Conservation (phyloP, 2,329 filamentous ascomycete species). For the Neopestalotiopsis sp. region DNA sequence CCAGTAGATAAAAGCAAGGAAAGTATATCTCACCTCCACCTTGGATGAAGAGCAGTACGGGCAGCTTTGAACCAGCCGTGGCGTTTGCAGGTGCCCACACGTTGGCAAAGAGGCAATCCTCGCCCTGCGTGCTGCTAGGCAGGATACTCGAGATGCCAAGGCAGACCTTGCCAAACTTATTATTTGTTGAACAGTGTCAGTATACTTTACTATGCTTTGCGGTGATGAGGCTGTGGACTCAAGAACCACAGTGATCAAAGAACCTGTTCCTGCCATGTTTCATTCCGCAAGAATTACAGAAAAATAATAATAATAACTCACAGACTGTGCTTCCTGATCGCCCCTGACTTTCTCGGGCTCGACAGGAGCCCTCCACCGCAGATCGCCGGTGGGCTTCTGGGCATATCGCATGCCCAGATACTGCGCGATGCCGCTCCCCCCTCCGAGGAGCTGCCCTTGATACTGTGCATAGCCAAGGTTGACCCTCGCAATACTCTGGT, state of each 20-base stretch:
- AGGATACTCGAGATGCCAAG: slow-evolving; percentile 41
- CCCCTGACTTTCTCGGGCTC: slow-evolving; percentile 41
- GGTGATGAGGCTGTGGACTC: too few species aligned
- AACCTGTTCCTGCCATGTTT: too few species aligned
- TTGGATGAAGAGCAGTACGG: slow-evolving; percentile 60
- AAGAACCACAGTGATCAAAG: too few species aligned
- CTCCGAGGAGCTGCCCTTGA: slow-evolving; percentile 40
- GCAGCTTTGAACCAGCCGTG: slow-evolving; percentile 47
- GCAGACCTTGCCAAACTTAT: slow-evolving; percentile 51
- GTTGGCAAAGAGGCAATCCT: slow-evolving; percentile 52
- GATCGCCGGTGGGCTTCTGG: slow-evolving; percentile 51
- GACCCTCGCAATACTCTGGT: slow-evolving; percentile 29
- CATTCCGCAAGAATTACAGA: too few species aligned
- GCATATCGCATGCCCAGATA: slow-evolving; percentile 58
- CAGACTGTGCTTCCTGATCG: slow-evolving; percentile 42
- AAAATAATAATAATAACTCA: slow-evolving; percentile 26
- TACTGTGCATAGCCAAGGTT: slow-evolving; percentile 53
- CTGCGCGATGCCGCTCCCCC: slow-evolving; percentile 43
- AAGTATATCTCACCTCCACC: slow-evolving; percentile 22
- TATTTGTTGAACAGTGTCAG: slow-evolving; percentile 13
- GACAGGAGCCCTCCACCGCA: slow-evolving; percentile 56
- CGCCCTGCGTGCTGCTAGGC: slow-evolving; percentile 34
- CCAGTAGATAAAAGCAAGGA: neutral
- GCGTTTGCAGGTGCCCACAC: slow-evolving; percentile 48
- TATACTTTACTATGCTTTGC: too few species aligned